Conservation (phyloP, 1,284 basidiomycete species). For the Cronartium quercuum region DNA sequence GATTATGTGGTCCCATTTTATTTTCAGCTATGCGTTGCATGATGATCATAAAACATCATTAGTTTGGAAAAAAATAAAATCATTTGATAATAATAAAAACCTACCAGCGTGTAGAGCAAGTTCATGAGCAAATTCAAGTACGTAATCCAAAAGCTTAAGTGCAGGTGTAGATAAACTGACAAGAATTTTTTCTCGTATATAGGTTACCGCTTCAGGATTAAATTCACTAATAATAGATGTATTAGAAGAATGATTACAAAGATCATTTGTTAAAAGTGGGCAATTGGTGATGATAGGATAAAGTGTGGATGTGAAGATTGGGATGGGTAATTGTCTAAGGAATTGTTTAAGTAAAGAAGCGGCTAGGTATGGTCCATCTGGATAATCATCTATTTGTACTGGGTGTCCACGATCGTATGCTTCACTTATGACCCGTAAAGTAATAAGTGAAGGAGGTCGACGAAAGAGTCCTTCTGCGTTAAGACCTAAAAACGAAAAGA, state of each 20-base stretch:
- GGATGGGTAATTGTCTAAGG: slow-evolving; percentile 20
- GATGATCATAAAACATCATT: not conserved
- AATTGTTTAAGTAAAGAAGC: slow-evolving; percentile 28
- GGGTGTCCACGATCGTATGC: slow-evolving; percentile 31
- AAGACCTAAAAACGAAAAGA: not conserved
- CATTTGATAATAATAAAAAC: not conserved
- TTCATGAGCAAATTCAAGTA: slow-evolving; percentile 22
- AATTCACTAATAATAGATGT: not conserved
- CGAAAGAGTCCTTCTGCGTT: slow-evolving; percentile 32
- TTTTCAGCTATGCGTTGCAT: slow-evolving; percentile 14
- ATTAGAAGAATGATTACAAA: slow-evolving; percentile 2
- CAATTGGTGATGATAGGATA: slow-evolving; percentile 22
- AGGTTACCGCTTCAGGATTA: not conserved
- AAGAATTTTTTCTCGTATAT: not conserved
- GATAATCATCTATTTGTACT: slow-evolving; percentile 19
- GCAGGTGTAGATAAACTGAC: not conserved
- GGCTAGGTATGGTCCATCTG: slow-evolving; percentile 22
- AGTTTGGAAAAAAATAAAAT: not conserved
- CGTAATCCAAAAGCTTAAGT: slow-evolving; percentile 5
- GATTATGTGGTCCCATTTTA: slow-evolving; percentile 34
- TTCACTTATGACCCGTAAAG: slow-evolving; percentile 24
- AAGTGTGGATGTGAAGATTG: slow-evolving; percentile 14
- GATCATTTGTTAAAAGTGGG: slow-evolving; percentile 1
- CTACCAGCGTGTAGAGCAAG: slow-evolving; percentile 25
- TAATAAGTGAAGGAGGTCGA: slow-evolving; percentile 20